Evolutionary conservation across 2,329 filamentous ascomycete species (phyloP), one percentile per base, ranked within the genome.

Genomic region (Epichloe coenophiala): DNA sequence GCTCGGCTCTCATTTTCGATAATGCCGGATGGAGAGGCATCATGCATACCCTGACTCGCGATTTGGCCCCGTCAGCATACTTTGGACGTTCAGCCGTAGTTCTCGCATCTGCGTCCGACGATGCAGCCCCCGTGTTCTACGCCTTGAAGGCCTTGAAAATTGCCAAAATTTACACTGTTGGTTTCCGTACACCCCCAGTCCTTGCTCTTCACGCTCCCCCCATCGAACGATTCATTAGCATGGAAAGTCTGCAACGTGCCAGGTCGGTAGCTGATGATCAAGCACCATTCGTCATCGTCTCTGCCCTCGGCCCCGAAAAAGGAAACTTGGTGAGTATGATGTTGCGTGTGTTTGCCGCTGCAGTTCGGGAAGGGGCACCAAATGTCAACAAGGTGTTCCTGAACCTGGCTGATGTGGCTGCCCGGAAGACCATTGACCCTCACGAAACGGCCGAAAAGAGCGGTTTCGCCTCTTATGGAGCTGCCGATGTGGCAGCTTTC

Each of bases 21-120:
- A 94, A 94, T 57, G 84, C 86, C 11, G 81, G 82, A 13, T 93
- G 88, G 86, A 88, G 88, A 64, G 88, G 87, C 1, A 91, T 94
- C 51, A 75, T 88, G 45, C 84, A 86, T 48, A 89, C 87, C 0
- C 71, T 94, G 52, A 93, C 84, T 4, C 78, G 85, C 21, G 87
- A 94, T 59, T 82, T 90, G 57, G 85, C 89, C 0, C 87, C 88
- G 0, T 89, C 86, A 4, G 87, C 88, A 1, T 94, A 91, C 64
- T 78, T 78, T 56, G 83, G 81, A 41, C 80, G 86, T 45, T 80
- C 86, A 4, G 87, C 86, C 2, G 78, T 94, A 43, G 77, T 94
- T 13, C 70, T 94, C 11, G 85, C 86, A 8, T 83, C 78, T 17
- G 80, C 78, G 0, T 78, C 85, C 41, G 81, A 86, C 51, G 86